These are phyloP conservation scores for Nepenthes gracilis DNA, from an alignment of 148 eudicot genomes.

Conservation along the genomic window DNA sequence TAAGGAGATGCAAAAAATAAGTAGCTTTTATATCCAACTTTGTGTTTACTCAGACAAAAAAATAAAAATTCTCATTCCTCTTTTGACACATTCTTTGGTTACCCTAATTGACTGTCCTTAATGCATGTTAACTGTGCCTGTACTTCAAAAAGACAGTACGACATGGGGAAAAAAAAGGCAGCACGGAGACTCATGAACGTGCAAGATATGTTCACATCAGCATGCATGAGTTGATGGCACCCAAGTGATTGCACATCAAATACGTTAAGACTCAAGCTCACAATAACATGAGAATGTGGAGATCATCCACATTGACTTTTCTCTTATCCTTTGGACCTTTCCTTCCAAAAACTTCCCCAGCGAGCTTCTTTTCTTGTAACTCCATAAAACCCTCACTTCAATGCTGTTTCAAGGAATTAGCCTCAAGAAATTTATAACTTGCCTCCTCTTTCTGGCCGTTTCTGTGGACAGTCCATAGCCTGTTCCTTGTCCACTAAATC, in stretches of 20 bases:
- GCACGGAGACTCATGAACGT: neutral
- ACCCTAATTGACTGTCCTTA: no score
- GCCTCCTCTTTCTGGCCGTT: constrained; percentile 84
- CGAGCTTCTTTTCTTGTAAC: constrained; percentile 71
- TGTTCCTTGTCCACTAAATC: constrained; percentile 93
- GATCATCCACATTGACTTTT: constrained; percentile 63
- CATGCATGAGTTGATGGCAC: neutral
- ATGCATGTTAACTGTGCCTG: no score
- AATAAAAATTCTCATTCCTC: no score
- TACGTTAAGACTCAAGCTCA: constrained; percentile 6
- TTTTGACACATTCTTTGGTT: no score
- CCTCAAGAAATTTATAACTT: constrained; percentile 38
- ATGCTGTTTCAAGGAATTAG: constrained; percentile 72
- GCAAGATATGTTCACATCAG: neutral
- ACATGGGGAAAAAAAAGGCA: no score
- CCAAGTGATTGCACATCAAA: neutral
- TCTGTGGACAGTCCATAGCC: constrained; percentile 91
- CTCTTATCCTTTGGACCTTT: constrained; percentile 47
- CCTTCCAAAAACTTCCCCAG: constrained; percentile 58
- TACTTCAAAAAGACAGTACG: no score
- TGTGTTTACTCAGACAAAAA: no score
- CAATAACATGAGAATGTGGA: constrained; percentile 61
- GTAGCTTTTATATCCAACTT: no score
- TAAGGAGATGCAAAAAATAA: no score
- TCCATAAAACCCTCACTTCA: constrained; percentile 68